Evolutionary conservation across 2,329 filamentous ascomycete genomes (phyloP), one percentile per base, ranked within the genome.

Genomic region (Trichoderma pleuroti): DNA sequence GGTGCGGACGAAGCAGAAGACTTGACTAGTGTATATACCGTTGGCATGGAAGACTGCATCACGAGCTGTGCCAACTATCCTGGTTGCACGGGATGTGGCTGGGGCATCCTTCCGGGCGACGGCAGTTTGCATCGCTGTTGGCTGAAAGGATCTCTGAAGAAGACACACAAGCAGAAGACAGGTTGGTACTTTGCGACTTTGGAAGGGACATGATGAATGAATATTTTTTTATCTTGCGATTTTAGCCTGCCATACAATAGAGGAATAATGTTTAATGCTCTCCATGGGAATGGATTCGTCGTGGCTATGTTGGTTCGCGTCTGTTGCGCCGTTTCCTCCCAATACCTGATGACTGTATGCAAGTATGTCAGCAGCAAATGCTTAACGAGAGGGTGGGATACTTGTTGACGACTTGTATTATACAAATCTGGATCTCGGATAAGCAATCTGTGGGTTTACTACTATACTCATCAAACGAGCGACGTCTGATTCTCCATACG

Each of bases 181-280:
- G 80, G 79, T 2, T 85, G 84, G 84, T 79, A 81, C 7, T 85
- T 85, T 78, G 82, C 82, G 5, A 74, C 83, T 21, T 74, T 84
- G 66, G 72, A 73, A 59, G 28, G 72, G 66, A 72, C 14, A 49
- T 26, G 36, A 68, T 54, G 30, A 54, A 49, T 65, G 46, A 26
- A 32, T 4, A 24, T 59, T 0, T 34, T 59, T 59, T 34, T 32
- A 36, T 54, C n/a, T 54, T 65, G 54, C 49, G 34, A 36, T 60
- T 26, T 12, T 46, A 42, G 34, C 21, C 34, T 32, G 28, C 28
- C 18, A 28, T 21, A 21, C 21, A 46, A 54, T 62, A 69, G 42
- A 68, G 18, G 5, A 14, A 11, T 69, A 62, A 54, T 69, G 57
- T 69, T 14, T 56, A 69, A 62, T 69, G 12, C 2, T 61, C n/a